Conservation (phyloP, 306 rosid species). For the Leucaena leucocephala region DNA sequence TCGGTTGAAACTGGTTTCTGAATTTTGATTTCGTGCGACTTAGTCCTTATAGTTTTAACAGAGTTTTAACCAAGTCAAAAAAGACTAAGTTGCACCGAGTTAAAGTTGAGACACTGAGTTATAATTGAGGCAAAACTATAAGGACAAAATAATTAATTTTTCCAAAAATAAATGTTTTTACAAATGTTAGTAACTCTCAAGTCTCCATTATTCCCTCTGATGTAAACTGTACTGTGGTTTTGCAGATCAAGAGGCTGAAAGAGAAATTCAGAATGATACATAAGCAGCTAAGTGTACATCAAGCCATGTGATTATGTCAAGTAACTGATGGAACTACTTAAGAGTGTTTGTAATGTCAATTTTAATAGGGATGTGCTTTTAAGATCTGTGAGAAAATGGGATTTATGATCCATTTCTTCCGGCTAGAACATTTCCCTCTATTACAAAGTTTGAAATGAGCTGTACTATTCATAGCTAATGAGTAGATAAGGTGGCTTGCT, state of each 20-base stretch:
- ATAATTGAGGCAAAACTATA: too few relatives aligned
- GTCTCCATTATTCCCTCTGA: conserved; percentile 25
- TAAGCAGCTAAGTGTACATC: conserved; percentile 63
- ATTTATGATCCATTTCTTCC: neutral
- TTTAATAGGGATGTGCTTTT: conserved; percentile 6
- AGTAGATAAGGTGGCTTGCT: neutral
- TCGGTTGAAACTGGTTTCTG: too few relatives aligned
- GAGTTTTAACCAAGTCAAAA: too few relatives aligned
- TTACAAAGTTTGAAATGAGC: neutral
- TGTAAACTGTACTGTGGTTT: conserved; percentile 30
- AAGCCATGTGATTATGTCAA: conserved; percentile 38
- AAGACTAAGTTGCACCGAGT: too few relatives aligned
- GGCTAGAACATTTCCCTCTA: neutral
- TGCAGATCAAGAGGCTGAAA: conserved; percentile 89
- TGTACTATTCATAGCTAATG: neutral
- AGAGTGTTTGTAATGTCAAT: conserved; percentile 8
- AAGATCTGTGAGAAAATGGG: conserved; percentile 4
- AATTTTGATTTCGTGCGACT: too few relatives aligned
- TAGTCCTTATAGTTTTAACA: too few relatives aligned
- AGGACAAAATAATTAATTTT: too few relatives aligned
- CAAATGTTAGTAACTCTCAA: neutral
- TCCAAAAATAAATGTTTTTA: neutral
- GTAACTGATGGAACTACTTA: conserved; percentile 20
- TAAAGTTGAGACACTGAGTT: too few relatives aligned
- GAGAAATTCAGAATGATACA: conserved; percentile 86